Base-by-base conservation (phyloP, 2,329 filamentous ascomycete species). In the Pseudogymnoascus sp. region DNA sequence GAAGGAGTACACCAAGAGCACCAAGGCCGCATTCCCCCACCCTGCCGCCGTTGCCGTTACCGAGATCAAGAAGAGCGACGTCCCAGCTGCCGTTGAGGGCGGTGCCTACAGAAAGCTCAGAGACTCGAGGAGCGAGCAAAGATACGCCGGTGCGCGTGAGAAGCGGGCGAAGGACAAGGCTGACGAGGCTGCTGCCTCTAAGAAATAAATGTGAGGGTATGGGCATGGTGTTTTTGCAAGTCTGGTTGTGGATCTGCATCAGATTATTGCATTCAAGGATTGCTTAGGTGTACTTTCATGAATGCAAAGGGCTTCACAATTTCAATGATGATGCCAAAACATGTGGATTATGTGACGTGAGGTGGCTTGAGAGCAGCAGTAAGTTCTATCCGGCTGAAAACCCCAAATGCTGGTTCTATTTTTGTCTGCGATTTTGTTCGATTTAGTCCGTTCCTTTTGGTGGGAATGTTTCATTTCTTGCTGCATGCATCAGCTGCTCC, bases 131-230 rank as follows among this genome's bases (percentile, higher is more conserved):
- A 86, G 85, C 76, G 89, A 95, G 74, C 86, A 89, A 73, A 88
- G 92, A 77, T 81, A 89, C 74, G 78, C 83, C 67, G 94, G 94
- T 79, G 83, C 83, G 74, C 87, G 91, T 77, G 92, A 95, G 84
- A 97, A 97, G 91, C 88, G 94, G 74, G 87, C 83, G 71, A 89
- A 88, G 84, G 90, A 90, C 73, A 93, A 88, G 82, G 88, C 87
- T 71, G 90, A 92, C 76, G 90, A 89, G 74, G 88, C 89, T 76
- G 81, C 81, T 74, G 74, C 78, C 69, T 84, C 85, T 78, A 93
- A 93, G 89, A 93, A 94, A 87, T 93, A 91, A 80, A 68, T 65
- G 65, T 65, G 64, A 63, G 67, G 65, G 62, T 66, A 64, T 69
- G 60, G 64, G 67, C 65, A 65, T 63, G 67, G 67, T 68, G 67